Evolutionary conservation across 2,329 filamentous ascomycete genomes (phyloP), one percentile per base, ranked within the genome.

Genomic region (Zymoseptoria pseudotritici): DNA sequence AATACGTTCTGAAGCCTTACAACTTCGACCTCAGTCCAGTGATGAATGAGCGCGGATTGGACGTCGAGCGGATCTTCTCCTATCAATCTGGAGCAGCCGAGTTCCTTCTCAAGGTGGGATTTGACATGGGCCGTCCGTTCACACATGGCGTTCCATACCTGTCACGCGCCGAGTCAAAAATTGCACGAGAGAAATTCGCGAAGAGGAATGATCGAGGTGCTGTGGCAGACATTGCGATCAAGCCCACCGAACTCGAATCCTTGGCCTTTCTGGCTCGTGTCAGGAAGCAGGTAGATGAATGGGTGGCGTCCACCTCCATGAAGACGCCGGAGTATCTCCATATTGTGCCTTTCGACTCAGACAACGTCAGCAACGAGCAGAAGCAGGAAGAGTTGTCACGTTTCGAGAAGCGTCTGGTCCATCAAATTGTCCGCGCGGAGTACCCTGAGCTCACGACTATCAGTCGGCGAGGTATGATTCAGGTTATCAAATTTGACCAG

Each of bases 341-440:
- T 60, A 74, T 76, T 36, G 63, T 62, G 13, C 67, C 73, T 11
- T 53, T 63, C 13, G 67, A 58, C 50, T 57, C 50, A 53, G 62
- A 59, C 17, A 59, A 29, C 61, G 55, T 57, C 53, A 61, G 57
- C 50, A 62, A 67, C 53, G 63, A 66, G 31, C 29, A 60, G 4
- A 56, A 50, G 26, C 50, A 62, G 0, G 62, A 65, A 42, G 71
- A 74, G 54, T 69, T 86, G 24, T 84, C 79, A 61, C 78, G 79
- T 0, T 88, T 83, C 65, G 85, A 89, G 69, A 84, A 86, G 69
- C 79, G 84, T 36, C 76, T 89, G 5, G 79, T 89, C 0, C 83
- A 89, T 67, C 85, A 88, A 65, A 75, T 88, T 11, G 79, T 89
- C n/a, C 79, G 83, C 11, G 80, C 79, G 13, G 85, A 88, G 64